Evolutionary conservation across 257 asterid species (phyloP).

Genomic region (Euphrasia confusa): DNA sequence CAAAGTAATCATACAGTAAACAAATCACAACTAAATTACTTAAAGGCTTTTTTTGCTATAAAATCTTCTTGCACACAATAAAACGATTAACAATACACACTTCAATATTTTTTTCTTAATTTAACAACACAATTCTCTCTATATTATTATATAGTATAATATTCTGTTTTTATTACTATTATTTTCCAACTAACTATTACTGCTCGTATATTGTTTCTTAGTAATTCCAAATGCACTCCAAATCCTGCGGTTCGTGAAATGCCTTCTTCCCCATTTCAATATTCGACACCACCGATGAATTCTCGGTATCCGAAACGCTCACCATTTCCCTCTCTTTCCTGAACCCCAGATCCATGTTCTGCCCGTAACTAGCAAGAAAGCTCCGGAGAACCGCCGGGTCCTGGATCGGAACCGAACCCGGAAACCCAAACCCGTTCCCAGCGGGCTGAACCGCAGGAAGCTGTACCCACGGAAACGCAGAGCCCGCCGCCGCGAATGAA

Average conservation of each 20-base stretch:
- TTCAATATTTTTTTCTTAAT: not conserved
- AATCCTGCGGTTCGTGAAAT: constrained; percentile 46
- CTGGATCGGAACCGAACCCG: constrained; percentile 30
- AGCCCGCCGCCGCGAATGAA: constrained; percentile 20
- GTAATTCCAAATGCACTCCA: constrained; percentile 21
- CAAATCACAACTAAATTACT: no score
- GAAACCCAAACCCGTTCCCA: constrained; percentile 26
- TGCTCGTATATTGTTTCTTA: not conserved
- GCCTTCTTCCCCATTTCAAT: constrained; percentile 45
- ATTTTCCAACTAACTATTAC: no score
- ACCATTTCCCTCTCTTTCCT: constrained; percentile 34
- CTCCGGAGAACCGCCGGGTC: constrained; percentile 27
- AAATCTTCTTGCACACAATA: no score
- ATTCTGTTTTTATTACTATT: no score
- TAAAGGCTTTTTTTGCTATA: no score
- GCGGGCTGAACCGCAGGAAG: constrained; percentile 30
- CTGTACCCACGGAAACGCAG: constrained; percentile 40
- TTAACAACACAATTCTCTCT: no score
- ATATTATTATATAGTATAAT: no score
- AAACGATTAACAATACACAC: no score
- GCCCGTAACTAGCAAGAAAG: constrained; percentile 37
- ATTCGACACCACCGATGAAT: constrained; percentile 49
- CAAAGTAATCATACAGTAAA: no score
- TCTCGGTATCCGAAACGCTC: constrained; percentile 46
- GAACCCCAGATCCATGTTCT: constrained; percentile 30